phyloP scores from a whole-genome alignment of 2,329 filamentous ascomycete genomes.

The Apiospora kogelbergensis region DNA sequence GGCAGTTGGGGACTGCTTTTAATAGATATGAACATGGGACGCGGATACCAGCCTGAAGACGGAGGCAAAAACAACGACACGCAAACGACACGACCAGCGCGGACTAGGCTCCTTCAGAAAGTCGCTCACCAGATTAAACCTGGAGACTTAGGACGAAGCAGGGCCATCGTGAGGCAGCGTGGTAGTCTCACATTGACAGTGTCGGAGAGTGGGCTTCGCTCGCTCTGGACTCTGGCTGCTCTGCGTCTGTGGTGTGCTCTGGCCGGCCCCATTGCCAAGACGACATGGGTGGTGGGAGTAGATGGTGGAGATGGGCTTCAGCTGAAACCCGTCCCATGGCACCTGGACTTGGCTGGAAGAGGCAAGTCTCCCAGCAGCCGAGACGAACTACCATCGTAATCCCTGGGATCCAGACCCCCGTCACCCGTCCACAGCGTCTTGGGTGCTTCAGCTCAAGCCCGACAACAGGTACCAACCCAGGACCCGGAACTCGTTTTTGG shows the following conservation, averaged over 20 bases:
- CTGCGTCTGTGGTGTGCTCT: not conserved
- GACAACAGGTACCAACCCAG: not conserved
- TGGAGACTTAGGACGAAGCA: not conserved
- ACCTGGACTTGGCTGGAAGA: not conserved
- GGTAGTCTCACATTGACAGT: slow-evolving; percentile 8
- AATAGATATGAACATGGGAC: not conserved
- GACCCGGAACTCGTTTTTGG: not conserved
- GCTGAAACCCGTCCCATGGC: slow-evolving; percentile 9
- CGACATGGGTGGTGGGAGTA: not conserved
- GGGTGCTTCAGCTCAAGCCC: slow-evolving; percentile 3
- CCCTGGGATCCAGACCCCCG: not conserved
- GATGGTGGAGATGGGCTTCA: not conserved
- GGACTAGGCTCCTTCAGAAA: not conserved
- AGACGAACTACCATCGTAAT: slow-evolving; percentile 1
- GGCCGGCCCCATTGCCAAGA: not conserved
- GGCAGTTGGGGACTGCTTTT: slow-evolving; percentile 1
- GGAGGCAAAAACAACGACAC: not conserved
- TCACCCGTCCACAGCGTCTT: not conserved
- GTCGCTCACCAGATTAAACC: not conserved
- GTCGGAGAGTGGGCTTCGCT: too few relatives aligned
- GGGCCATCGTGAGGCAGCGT: not conserved
- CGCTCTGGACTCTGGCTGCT: not conserved
- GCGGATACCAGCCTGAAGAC: not conserved
- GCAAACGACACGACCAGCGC: not conserved
- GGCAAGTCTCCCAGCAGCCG: not conserved